Base-by-base conservation (phyloP, 164 flowering plant species). In the Vitis labrusca region DNA sequence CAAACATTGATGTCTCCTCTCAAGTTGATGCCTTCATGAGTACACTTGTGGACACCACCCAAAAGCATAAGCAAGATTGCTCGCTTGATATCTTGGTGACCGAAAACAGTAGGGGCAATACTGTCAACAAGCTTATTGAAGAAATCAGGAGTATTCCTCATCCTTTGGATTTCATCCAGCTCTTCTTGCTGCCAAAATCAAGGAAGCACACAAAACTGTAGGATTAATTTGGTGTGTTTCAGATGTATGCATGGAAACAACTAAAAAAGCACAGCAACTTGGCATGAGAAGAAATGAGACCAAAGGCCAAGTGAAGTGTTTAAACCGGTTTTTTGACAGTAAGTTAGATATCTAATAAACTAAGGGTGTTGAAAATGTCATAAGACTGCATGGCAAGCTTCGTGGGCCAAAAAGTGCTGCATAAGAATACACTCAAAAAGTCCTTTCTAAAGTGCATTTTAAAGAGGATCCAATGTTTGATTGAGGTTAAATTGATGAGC, bases 1-100 rank as follows among this genome's bases (percentile, higher is more conserved):
- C 98, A 93, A 49, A 93, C 98, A 82, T 95, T 95, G 71, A 95
- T 90, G 76, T 95, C 99, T 17, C 99, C 99, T 80, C 99, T 88
- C 65, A 95, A 79, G 73, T 90, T 91, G 76, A 95, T 95, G 79
- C 99, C 98, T 85, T 95, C 99, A 76, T 91, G 97, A 65, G 99
- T 92, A 59, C 74, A 62, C 83, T 95, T 95, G 84, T 95, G 99
- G 52, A 95, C 96, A 50, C 99, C 99, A 65, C 99, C 92, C 72
- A 91, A 53, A 51, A 95, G 89, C 99, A 95, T 95, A 48, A 95
- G 92, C 68, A 95, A 80, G 72, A 95, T 84, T 17, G 99, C 99
- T 72, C 97, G 87, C 76, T 95, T 95, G 65, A 95, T 93, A 71
- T 95, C 99, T 81, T 90, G 92, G 72, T 95, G 99, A 69, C 99